A percentile compares a stretch with the other conserved stretches of the same genome.
Conservation (phyloP, 768 basidiomycete genomes). For the Mycena haematopus region DNA sequence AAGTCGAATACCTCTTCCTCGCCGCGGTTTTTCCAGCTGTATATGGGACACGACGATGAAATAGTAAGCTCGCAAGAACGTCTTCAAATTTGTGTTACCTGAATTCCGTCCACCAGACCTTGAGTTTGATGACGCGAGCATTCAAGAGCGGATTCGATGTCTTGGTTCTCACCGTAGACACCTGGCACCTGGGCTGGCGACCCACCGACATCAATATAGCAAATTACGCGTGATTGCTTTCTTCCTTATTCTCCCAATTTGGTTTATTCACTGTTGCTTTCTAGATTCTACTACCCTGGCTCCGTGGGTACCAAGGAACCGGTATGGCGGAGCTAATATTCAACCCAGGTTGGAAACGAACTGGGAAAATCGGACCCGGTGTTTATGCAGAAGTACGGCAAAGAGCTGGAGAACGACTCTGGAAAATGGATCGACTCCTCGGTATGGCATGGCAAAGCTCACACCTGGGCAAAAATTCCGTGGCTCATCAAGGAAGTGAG, state of each 20-base stretch:
- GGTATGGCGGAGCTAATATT: not conserved
- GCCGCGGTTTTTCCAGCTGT: conserved; percentile 61
- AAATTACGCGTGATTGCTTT: conserved; percentile 48
- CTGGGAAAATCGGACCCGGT: conserved; percentile 55
- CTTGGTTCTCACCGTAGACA: conserved; percentile 54
- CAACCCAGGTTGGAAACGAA: conserved; percentile 49
- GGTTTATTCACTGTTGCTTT: not conserved
- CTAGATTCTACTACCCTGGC: conserved; percentile 49
- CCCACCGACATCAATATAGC: conserved; percentile 56
- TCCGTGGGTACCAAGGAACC: conserved; percentile 29
- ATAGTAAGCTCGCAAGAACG: conserved; percentile 36
- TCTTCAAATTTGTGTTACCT: not conserved
- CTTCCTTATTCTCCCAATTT: not conserved
- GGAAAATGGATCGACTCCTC: conserved; percentile 57
- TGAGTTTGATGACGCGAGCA: conserved; percentile 53
- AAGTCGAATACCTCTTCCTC: conserved; percentile 36
- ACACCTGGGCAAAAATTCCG: conserved; percentile 58
- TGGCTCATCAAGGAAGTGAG: conserved; percentile 53
- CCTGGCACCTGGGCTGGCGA: conserved; percentile 58
- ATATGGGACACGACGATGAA: conserved; percentile 61
- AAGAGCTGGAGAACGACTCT: conserved; percentile 46
- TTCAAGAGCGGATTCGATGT: conserved; percentile 54
- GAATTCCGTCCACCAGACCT: conserved; percentile 37
- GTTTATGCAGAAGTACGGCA: conserved; percentile 53
- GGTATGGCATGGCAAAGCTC: conserved; percentile 58